phyloP scores from a whole-genome alignment of 1,284 basidiomycete genomes.

The Rhodotorula sp. region DNA sequence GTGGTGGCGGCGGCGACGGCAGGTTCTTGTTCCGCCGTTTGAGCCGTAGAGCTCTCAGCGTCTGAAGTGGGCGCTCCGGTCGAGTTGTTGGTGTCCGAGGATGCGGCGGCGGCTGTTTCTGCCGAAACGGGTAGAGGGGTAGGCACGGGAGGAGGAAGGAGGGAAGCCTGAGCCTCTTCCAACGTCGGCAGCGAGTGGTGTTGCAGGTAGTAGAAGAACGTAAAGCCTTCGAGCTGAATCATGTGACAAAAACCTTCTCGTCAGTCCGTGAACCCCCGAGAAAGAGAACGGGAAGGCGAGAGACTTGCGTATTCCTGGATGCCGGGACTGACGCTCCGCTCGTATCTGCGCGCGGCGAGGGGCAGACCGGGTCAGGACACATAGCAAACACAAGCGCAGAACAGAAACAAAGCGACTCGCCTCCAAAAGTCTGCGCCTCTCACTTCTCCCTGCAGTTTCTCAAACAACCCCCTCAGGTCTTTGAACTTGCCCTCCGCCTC shows the following conservation, averaged over 20 bases:
- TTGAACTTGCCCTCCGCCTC: constrained; percentile 58
- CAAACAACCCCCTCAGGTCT: constrained; percentile 69
- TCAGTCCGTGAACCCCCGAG: not conserved
- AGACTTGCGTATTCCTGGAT: constrained; percentile 50
- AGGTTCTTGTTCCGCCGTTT: not conserved
- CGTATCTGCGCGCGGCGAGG: constrained; percentile 30
- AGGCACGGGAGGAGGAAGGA: constrained; percentile 14
- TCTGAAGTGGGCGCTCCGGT: constrained; percentile 5
- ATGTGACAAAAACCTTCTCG: not conserved
- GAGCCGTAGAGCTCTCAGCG: constrained; percentile 61
- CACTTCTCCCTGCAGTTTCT: constrained; percentile 64
- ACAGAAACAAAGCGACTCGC: constrained; percentile 43
- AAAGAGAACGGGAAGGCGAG: not conserved
- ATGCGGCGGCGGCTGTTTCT: not conserved
- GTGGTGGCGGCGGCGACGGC: too few relatives aligned
- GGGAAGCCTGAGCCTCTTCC: constrained; percentile 29
- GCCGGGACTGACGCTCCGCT: constrained; percentile 44
- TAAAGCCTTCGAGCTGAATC: constrained; percentile 82
- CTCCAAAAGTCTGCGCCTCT: constrained; percentile 68
- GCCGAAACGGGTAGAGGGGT: not conserved
- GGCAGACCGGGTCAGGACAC: not conserved
- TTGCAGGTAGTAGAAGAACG: constrained; percentile 78
- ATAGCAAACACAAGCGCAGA: too few relatives aligned
- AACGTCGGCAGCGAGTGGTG: constrained; percentile 61
- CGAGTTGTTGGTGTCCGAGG: not conserved